Conservation (phyloP, 129 eudicot species). For the Saussurea involucrata region DNA sequence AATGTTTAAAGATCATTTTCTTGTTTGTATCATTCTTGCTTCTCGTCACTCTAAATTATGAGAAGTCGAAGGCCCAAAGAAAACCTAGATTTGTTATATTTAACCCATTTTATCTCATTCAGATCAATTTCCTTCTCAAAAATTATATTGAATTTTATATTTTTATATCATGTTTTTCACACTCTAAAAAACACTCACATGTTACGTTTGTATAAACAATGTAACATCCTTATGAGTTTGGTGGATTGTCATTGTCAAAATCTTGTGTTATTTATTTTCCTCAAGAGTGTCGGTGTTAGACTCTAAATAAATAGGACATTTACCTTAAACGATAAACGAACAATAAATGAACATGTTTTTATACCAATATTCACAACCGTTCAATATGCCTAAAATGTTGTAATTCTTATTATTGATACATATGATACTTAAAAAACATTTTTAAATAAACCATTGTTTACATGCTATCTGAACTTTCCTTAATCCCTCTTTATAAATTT, state of each 20-base stretch:
- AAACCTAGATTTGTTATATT: background rate
- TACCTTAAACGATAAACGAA: background rate
- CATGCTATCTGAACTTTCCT: background rate
- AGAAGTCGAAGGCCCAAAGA: background rate
- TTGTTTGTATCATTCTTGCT: too few species aligned
- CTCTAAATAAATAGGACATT: background rate
- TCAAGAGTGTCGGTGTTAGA: background rate
- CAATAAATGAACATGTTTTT: background rate
- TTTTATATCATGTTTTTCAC: background rate
- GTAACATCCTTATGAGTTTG: background rate
- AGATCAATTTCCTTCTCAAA: background rate
- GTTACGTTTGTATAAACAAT: background rate
- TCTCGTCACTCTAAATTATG: background rate
- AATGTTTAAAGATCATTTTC: background rate
- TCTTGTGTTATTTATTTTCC: too few species aligned
- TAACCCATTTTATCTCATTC: background rate
- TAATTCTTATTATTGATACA: background rate
- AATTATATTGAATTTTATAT: background rate
- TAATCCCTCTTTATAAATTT: background rate
- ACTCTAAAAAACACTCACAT: background rate
- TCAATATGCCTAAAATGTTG: background rate
- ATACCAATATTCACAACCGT: background rate
- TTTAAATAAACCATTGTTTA: background rate
- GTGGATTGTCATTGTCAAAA: background rate
- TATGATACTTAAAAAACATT: background rate